Evolutionary conservation across 2,329 filamentous ascomycete species (phyloP).

Genomic region (Cytospora paraplurivora): DNA sequence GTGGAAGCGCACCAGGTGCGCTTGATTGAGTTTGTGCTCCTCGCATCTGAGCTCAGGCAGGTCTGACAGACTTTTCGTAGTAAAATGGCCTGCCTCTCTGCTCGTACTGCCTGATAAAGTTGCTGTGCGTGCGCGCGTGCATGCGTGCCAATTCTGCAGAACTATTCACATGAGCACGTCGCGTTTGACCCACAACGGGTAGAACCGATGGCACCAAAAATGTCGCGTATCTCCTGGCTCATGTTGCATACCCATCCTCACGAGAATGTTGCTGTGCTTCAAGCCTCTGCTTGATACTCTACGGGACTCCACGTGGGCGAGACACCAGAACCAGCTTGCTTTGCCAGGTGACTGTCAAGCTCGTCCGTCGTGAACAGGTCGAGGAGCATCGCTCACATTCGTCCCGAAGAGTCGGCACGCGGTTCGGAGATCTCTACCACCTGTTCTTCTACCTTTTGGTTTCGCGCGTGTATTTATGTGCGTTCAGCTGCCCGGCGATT

Average conservation of each 20-base stretch:
- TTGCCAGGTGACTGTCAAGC: background rate
- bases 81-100: background rate
- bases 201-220: background rate
- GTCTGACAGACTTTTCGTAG: background rate
- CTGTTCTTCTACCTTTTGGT: background rate
- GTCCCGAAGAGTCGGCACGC: background rate
- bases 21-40: background rate
- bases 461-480: background rate
- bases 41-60: background rate
- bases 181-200: background rate
- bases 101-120: background rate
- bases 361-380: background rate
- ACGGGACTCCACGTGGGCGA: background rate
- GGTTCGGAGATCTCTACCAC: background rate
- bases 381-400: background rate
- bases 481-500: background rate
- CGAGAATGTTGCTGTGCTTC: background rate
- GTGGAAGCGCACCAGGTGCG: conserved; percentile 3
- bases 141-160: background rate
- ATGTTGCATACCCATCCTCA: background rate
- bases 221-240: background rate
- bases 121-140: background rate
- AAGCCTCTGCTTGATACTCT: background rate
- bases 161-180: background rate
- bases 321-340: background rate